Conservation (phyloP, 495 filamentous ascomycete species). For the Bacidia gigantensis region DNA sequence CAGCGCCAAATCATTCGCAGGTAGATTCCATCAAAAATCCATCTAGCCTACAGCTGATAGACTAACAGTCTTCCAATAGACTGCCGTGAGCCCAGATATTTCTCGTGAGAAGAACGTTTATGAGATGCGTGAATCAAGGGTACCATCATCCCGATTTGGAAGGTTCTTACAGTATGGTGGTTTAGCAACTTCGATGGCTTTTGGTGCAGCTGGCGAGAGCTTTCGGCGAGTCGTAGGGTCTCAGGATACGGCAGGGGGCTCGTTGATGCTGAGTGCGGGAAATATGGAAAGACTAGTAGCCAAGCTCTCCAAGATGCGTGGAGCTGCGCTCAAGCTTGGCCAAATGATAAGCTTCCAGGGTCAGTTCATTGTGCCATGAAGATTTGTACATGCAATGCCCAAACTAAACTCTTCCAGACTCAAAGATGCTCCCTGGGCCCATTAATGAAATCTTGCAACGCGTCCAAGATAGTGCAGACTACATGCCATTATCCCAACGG, state of each 20-base stretch:
- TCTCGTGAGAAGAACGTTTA: constrained; percentile 30
- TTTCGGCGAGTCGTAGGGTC: constrained; percentile 53
- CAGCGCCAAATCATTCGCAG: constrained; percentile 6
- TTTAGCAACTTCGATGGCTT: constrained; percentile 85
- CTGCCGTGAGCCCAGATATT: constrained; percentile 13
- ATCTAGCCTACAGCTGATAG: constrained; percentile 23
- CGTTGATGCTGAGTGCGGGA: constrained; percentile 71
- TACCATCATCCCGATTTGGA: constrained; percentile 76
- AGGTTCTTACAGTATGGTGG: constrained; percentile 91
- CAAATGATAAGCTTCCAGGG: constrained; percentile 96
- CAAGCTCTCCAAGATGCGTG: constrained; percentile 89
- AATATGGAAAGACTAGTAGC: constrained; percentile 89
- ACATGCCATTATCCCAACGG: constrained; percentile 90
- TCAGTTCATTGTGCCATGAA: constrained; percentile 18
- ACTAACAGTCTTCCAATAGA: constrained; percentile 27
- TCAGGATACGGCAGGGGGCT: constrained; percentile 44
- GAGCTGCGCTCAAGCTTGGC: constrained; percentile 92
- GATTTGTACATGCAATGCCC: background rate
- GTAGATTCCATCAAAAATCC: constrained; percentile 8
- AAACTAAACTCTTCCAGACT: constrained; percentile 37
- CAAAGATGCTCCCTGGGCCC: constrained; percentile 81
- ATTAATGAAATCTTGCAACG: constrained; percentile 81
- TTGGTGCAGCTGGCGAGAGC: constrained; percentile 78
- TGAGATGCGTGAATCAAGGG: constrained; percentile 73
- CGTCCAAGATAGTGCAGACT: constrained; percentile 93